Conservation (phyloP, 2,329 filamentous ascomycete species). For the Graphilbum fragrans region DNA sequence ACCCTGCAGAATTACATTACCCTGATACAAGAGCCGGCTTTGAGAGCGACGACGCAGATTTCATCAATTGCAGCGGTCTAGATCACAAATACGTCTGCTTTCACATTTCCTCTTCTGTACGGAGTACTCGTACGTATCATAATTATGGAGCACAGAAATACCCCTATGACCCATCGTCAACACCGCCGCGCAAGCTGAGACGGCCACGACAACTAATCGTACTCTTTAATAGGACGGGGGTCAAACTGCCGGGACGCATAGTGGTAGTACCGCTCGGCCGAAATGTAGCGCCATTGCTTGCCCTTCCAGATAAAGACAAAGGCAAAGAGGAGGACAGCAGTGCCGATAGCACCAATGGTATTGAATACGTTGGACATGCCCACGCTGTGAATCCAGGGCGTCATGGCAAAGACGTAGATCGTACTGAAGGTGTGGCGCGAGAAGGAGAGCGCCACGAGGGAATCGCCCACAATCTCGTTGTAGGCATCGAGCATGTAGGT, state of each 20-base stretch:
- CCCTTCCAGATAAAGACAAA: constrained; percentile 8
- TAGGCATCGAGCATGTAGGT: constrained; percentile 6
- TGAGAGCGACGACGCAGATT: too few species aligned
- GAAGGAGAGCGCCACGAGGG: constrained; percentile 3
- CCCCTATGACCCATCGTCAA: too few species aligned
- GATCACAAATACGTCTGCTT: too few species aligned
- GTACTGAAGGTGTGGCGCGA: constrained; percentile 3
- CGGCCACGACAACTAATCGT: too few species aligned
- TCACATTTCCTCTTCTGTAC: too few species aligned
- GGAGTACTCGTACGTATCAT: too few species aligned
- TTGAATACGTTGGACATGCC: constrained; percentile 8
- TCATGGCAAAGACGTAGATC: constrained; percentile 4
- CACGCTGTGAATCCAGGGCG: constrained; percentile 1
- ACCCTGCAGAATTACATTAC: too few species aligned
- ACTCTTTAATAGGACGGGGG: constrained; percentile 3
- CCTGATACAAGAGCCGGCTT: too few species aligned
- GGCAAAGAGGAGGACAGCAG: constrained; percentile 3
- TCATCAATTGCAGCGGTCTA: too few species aligned
- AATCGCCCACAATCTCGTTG: constrained; percentile 5
- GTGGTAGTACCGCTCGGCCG: constrained; percentile 2
- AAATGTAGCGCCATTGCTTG: constrained; percentile 4
- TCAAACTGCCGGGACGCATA: constrained; percentile 5
- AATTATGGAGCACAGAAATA: too few species aligned
- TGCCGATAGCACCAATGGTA: constrained; percentile 7
- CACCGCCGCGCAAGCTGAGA: too few species aligned